Evolutionary conservation across 192 early-diverging fungal genomes (phyloP).

Genomic region (Coemansia sp.): DNA sequence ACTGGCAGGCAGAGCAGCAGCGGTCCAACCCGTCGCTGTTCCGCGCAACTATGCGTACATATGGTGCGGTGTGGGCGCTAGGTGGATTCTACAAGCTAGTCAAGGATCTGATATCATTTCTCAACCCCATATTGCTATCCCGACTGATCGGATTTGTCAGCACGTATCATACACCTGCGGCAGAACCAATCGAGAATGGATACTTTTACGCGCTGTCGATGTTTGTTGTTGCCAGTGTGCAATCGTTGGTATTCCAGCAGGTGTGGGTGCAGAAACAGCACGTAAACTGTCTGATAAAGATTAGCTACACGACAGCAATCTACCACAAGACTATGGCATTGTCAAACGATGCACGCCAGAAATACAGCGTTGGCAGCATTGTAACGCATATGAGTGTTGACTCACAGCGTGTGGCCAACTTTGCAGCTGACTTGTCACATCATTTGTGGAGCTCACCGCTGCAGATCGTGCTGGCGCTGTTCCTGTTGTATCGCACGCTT

Average conservation of each 20-base stretch:
- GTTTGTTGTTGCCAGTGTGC: constrained; percentile 1
- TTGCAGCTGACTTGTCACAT: background rate
- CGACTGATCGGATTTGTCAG: constrained; percentile 25
- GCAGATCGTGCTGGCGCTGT: constrained; percentile 10
- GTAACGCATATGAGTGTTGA: constrained; percentile 67
- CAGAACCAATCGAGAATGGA: constrained; percentile 18
- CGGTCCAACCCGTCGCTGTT: constrained; percentile 18
- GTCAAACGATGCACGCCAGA: constrained; percentile 57
- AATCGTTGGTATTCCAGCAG: constrained; percentile 6
- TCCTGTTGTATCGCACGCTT: constrained; percentile 17
- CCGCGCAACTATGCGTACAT: background rate
- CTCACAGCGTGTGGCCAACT: constrained; percentile 11
- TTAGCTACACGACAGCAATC: background rate
- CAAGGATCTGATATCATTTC: constrained; percentile 71
- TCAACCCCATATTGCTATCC: constrained; percentile 66
- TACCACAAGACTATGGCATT: constrained; percentile 19
- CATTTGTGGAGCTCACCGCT: constrained; percentile 37
- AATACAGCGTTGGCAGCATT: constrained; percentile 76
- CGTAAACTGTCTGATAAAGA: background rate
- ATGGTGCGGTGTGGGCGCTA: constrained; percentile 54
- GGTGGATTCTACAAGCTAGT: constrained; percentile 70
- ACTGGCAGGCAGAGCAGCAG: constrained; percentile 9
- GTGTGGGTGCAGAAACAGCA: background rate
- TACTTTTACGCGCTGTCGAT: constrained; percentile 27
- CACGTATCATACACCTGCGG: constrained; percentile 2